Base-by-base conservation (phyloP, 257 asterid genomes). In the Nicotiana obtusifolia region DNA sequence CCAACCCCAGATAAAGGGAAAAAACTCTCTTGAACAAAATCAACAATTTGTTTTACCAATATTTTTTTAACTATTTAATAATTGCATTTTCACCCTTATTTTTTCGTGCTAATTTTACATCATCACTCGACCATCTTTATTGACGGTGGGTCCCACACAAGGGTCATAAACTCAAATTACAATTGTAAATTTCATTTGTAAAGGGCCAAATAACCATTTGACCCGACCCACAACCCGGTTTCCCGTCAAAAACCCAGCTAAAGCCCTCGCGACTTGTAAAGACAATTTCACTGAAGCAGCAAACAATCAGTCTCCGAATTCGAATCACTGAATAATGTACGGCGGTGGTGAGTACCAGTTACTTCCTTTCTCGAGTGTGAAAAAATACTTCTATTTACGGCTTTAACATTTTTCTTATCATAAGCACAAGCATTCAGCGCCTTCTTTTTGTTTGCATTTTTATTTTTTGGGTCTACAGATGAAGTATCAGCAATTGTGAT, bases 401-500 rank as follows among this genome's bases (percentile, higher is more conserved):
- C 79, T 47, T 71, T 71, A 31, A 22, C 15, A 5, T 30, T 62
- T 35, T 37, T 62, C 26, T 7, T 5, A 16, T 0, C 22, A 22
- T 26, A 54, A 24, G 81, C 47, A 31, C 54, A 37, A 67, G 19
- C 47, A 60, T 7, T 61, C 33, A 14, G 28, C 37, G 19, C 44
- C 0, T 28, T 81, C n/a, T 28, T 81, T 59, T 33, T 84, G 67
- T 86, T 61, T 15, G 4, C 37, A 22, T 10, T 24, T n/a, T n/a
- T 41, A 2, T 41, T 1, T 68, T 11, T 69, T 68, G 41, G 56
- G 35, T 71, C 33, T 83, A 57, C 87, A 96, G 99, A 96, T 86
- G 99, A 96, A 86, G 99, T 96, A 20, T 96, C 98, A 13, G 99
- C 99, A 3, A 89, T 96, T 76, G 98, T 96, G 69, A 89, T 94